Conservation (phyloP, 768 basidiomycete genomes). For the Lactifluus volemus region DNA sequence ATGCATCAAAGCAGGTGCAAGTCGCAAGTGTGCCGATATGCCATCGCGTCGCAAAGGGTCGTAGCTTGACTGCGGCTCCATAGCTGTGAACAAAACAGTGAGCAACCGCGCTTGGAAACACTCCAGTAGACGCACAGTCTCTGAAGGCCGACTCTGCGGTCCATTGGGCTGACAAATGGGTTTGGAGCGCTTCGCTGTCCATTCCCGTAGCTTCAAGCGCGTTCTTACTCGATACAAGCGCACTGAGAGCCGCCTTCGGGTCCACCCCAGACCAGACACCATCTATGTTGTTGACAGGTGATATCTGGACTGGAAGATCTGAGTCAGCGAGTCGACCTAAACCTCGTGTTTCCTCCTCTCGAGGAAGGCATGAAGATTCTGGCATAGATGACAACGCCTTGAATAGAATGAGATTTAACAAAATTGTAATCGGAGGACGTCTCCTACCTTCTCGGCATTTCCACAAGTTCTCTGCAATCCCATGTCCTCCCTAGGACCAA, state of each 20-base stretch:
- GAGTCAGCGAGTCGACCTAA: conserved; percentile 4
- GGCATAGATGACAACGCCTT: conserved; percentile 14
- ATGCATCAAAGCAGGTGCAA: conserved; percentile 83
- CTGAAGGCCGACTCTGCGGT: conserved; percentile 63
- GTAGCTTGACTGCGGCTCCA: conserved; percentile 43
- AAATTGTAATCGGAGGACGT: not conserved
- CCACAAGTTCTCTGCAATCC: conserved; percentile 48
- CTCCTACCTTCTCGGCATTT: conserved; percentile 46
- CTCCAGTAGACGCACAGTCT: conserved; percentile 48
- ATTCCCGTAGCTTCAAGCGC: conserved; percentile 16
- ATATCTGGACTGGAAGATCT: conserved; percentile 8
- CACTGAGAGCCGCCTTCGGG: conserved; percentile 1
- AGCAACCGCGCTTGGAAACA: not conserved
- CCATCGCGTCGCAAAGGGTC: conserved; percentile 59
- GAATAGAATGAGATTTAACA: not conserved
- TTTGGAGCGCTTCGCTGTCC: conserved; percentile 12
- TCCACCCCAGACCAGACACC: conserved; percentile 11
- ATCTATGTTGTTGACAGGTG: not conserved
- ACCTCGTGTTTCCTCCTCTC: not conserved
- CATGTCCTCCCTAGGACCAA: conserved; percentile 60
- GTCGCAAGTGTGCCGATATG: conserved; percentile 64
- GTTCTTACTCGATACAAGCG: conserved; percentile 5
- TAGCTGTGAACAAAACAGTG: conserved; percentile 31
- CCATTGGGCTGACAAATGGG: conserved; percentile 37
- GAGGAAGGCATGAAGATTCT: conserved; percentile 7